phyloP scores from a whole-genome alignment of 192 early-diverging fungal species.

The Thoreauomyces humboldtii region DNA sequence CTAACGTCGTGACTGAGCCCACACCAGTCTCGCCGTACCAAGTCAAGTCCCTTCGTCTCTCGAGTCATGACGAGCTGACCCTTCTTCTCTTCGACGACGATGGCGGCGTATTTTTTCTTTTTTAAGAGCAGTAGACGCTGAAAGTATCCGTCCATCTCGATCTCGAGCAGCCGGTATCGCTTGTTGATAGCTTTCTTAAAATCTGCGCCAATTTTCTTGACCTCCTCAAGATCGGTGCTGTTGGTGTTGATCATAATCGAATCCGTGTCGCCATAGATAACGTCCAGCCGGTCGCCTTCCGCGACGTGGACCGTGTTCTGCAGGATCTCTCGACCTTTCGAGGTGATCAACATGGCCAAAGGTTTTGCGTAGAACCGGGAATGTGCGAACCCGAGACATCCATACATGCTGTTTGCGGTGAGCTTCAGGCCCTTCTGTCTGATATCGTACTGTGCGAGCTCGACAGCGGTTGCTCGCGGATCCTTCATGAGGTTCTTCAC shows the following conservation, averaged over 20 bases:
- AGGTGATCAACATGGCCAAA: slow-evolving; percentile 95
- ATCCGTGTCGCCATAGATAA: slow-evolving; percentile 99
- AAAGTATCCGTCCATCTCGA: slow-evolving; percentile 95
- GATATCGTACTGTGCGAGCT: slow-evolving; percentile 73
- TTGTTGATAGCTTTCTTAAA: slow-evolving; percentile 87
- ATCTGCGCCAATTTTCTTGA: slow-evolving; percentile 74
- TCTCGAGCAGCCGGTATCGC: slow-evolving; percentile 89
- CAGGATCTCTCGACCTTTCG: slow-evolving; percentile 92
- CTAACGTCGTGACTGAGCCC: slow-evolving; percentile 88
- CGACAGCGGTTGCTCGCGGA: slow-evolving; percentile 51
- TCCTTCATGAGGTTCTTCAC: slow-evolving; percentile 90
- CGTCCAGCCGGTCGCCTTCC: slow-evolving; percentile 72
- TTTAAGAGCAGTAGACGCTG: slow-evolving; percentile 86
- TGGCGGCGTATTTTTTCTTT: slow-evolving; percentile 98
- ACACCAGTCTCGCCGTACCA: slow-evolving; percentile 98
- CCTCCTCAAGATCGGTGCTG: slow-evolving; percentile 65
- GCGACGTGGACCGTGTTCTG: slow-evolving; percentile 91
- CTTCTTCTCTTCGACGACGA: slow-evolving; percentile 53
- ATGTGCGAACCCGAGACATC: slow-evolving; percentile 87
- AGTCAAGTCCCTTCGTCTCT: slow-evolving; percentile 93
- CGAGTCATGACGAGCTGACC: slow-evolving; percentile 31
- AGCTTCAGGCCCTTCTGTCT: slow-evolving; percentile 93
- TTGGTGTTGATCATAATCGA: slow-evolving; percentile 97
- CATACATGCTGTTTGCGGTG: slow-evolving; percentile 99
- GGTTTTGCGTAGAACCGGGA: slow-evolving; percentile 97